These are phyloP conservation scores for Penicillium sp. DNA, from an alignment of 2,329 filamentous ascomycete species.

Conservation along the genomic window DNA sequence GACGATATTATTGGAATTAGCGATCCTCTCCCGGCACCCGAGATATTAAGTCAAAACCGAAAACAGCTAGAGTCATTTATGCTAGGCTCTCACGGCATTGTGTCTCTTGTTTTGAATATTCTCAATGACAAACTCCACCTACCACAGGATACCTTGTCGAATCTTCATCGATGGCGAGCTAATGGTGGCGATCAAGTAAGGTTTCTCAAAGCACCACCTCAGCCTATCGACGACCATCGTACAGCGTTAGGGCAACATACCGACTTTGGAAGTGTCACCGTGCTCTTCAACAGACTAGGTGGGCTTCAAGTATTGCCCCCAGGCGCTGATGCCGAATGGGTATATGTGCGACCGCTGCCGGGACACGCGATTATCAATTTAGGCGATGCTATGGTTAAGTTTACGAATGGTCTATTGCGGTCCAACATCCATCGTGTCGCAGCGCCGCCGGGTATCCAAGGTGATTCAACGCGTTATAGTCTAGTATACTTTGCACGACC, in stretches of 20 bases:
- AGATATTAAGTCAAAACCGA: constrained; percentile 39
- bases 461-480: constrained; percentile 47
- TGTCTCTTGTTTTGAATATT: constrained; percentile 44
- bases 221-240: constrained; percentile 42
- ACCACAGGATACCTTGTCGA: constrained; percentile 41
- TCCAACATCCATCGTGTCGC: constrained; percentile 52
- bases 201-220: constrained; percentile 52
- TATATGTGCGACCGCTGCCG: constrained; percentile 53
- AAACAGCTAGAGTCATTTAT: constrained; percentile 46
- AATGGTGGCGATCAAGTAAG: constrained; percentile 55
- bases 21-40: constrained; percentile 43
- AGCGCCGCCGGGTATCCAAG: constrained; percentile 49
- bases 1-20: constrained; percentile 50
- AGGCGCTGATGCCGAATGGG: constrained; percentile 45
- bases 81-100: constrained; percentile 44
- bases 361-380: constrained; percentile 48
- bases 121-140: constrained; percentile 48
- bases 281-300: constrained; percentile 57
- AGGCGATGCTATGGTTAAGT: constrained; percentile 46
- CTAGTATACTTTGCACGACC: constrained; percentile 57
- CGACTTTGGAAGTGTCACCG: constrained; percentile 56
- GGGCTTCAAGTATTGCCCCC: constrained; percentile 55
- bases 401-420: constrained; percentile 42
- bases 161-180: constrained; percentile 47
- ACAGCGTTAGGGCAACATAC: constrained; percentile 54